These are phyloP conservation scores for Telopea speciosissima DNA, from an alignment of 177 flowering plant species.

Conservation along the genomic window DNA sequence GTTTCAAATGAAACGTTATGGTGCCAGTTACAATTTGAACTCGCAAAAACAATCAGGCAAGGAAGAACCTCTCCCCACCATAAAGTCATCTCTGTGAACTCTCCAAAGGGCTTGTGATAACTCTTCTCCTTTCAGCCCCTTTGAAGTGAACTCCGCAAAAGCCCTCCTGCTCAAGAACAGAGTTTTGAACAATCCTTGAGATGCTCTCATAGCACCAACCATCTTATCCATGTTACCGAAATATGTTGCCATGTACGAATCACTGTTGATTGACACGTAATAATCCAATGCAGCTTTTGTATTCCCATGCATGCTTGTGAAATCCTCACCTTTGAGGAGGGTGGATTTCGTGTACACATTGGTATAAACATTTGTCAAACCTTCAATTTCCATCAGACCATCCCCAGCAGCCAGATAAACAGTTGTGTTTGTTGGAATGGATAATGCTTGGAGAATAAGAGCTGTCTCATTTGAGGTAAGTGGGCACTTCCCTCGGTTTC, in stretches of 20 bases:
- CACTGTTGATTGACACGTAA: too few species aligned
- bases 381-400: conserved; percentile 82
- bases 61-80: conserved; percentile 74
- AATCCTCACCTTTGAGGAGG: conserved; percentile 58
- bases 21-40: conserved; percentile 35
- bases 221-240: too few species aligned
- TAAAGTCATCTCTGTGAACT: conserved; percentile 65
- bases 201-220: too few species aligned
- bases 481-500: conserved; percentile 91
- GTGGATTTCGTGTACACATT: conserved; percentile 66
- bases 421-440: conserved; percentile 66
- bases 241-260: too few species aligned
- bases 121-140: conserved; percentile 47
- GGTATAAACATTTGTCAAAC: conserved; percentile 60
- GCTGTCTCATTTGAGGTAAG: conserved; percentile 90
- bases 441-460: conserved; percentile 61
- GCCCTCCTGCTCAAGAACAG: conserved; percentile 71
- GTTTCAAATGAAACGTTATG: too few species aligned
- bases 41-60: conserved; percentile 94
- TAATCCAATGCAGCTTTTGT: too few species aligned
- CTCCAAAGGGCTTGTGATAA: conserved; percentile 62
- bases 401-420: conserved; percentile 94
- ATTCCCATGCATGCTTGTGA: conserved; percentile 44
- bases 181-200: too few species aligned
- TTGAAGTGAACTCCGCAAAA: conserved; percentile 48